These are phyloP conservation scores for Rhizopus arrhizus DNA, from an alignment of 371 early-diverging fungal species.

Conservation along the genomic window DNA sequence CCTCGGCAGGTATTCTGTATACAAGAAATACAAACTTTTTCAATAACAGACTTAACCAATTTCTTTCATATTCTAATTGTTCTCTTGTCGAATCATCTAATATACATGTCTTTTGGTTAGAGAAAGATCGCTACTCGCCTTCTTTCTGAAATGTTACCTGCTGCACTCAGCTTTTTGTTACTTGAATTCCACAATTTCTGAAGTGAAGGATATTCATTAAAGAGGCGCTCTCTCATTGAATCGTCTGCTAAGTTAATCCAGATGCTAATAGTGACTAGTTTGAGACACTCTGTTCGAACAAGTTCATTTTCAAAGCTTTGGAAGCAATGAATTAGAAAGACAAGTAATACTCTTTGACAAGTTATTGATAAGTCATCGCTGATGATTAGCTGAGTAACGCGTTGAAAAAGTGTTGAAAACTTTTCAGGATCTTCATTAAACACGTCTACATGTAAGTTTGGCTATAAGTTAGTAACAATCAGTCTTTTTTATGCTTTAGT, in stretches of 20 bases:
- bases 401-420: slow-evolving; percentile 62
- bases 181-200: slow-evolving; percentile 68
- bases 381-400: slow-evolving; percentile 50
- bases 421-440: slow-evolving; percentile 53
- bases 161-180: slow-evolving; percentile 53
- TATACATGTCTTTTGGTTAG: background rate
- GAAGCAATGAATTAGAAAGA: slow-evolving; percentile 78
- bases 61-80: slow-evolving; percentile 55
- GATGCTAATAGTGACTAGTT: slow-evolving; percentile 70
- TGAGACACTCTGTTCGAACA: slow-evolving; percentile 77
- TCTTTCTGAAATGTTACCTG: slow-evolving; percentile 36
- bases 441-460: slow-evolving; percentile 33
- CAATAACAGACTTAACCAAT: slow-evolving; percentile 63
- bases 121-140: slow-evolving; percentile 5
- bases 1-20: slow-evolving; percentile 57
- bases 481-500: background rate
- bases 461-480: background rate
- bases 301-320: slow-evolving; percentile 76
- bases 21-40: slow-evolving; percentile 56
- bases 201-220: slow-evolving; percentile 61
- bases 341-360: slow-evolving; percentile 54
- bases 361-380: slow-evolving; percentile 35
- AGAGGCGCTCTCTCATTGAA: slow-evolving; percentile 53
- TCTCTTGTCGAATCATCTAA: slow-evolving; percentile 53
- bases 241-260: slow-evolving; percentile 71